phyloP scores from a whole-genome alignment of 352 stramenopile species.

The Plasmopara halstedii region DNA sequence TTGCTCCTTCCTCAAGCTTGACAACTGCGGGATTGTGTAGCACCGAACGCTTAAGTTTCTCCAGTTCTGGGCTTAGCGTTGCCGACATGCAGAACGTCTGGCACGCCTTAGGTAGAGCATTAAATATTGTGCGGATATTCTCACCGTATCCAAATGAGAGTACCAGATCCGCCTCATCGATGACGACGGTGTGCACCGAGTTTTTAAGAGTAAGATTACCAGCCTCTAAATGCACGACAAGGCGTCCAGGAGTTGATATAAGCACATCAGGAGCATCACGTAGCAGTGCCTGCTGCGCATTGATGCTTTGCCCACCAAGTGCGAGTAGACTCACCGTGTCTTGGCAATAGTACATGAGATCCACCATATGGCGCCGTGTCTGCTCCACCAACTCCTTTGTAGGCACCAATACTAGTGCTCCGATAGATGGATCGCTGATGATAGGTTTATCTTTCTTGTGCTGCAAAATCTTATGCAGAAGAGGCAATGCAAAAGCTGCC shows the following conservation, averaged over 20 bases:
- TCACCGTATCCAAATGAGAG: slow-evolving; percentile 95
- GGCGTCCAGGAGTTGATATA: slow-evolving; percentile 90
- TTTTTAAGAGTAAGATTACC: slow-evolving; percentile 79
- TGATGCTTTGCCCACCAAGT: slow-evolving; percentile 87
- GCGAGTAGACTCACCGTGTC: slow-evolving; percentile 90
- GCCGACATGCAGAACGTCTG: slow-evolving; percentile 98
- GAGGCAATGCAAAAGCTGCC: slow-evolving; percentile 87
- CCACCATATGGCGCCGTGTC: slow-evolving; percentile 82
- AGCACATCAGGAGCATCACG: slow-evolving; percentile 89
- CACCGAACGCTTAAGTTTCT: slow-evolving; percentile 95
- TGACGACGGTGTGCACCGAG: slow-evolving; percentile 94
- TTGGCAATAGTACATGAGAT: slow-evolving; percentile 96
- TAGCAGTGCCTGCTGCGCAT: slow-evolving; percentile 78
- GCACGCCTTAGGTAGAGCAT: slow-evolving; percentile 94
- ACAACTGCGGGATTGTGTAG: slow-evolving; percentile 96
- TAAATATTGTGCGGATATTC: slow-evolving; percentile 91
- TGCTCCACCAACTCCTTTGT: slow-evolving; percentile 97
- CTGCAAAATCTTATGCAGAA: slow-evolving; percentile 89
- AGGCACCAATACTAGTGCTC: slow-evolving; percentile 93
- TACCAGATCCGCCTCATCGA: slow-evolving; percentile 98
- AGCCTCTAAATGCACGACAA: slow-evolving; percentile 86
- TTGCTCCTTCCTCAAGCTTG: slow-evolving; percentile 92
- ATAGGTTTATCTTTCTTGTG: slow-evolving; percentile 54
- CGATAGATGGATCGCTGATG: slow-evolving; percentile 39
- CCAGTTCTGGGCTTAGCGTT: slow-evolving; percentile 94